phyloP scores from a whole-genome alignment of 495 filamentous ascomycete genomes.

The Daldinia bambusicola region DNA sequence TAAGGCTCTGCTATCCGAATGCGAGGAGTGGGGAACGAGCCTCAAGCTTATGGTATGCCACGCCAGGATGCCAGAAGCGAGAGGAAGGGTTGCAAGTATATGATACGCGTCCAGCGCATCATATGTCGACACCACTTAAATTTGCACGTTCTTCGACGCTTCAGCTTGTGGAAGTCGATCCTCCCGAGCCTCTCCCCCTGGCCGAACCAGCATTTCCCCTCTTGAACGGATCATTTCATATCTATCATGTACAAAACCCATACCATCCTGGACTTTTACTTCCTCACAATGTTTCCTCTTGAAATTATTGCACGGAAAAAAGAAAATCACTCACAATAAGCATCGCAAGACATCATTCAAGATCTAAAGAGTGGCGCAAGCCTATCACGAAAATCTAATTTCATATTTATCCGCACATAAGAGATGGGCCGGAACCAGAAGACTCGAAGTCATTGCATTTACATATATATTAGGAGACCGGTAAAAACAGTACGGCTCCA shows the following conservation, averaged over 20 bases:
- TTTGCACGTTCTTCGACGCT: slow-evolving; percentile 1
- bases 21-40: slow-evolving; percentile 83
- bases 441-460: slow-evolving; percentile 35
- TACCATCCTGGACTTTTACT: slow-evolving; percentile 16
- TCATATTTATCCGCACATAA: slow-evolving; percentile 22
- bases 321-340: slow-evolving; percentile 1
- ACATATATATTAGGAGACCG: slow-evolving; percentile 22
- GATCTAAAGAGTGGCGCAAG: slow-evolving; percentile 47
- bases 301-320: slow-evolving; percentile 13
- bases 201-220: not conserved
- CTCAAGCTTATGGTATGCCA: slow-evolving; percentile 92
- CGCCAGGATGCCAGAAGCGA: slow-evolving; percentile 65
- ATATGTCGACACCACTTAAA: not conserved
- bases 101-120: slow-evolving; percentile 35
- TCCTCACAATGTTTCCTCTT: slow-evolving; percentile 9
- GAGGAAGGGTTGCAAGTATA: slow-evolving; percentile 57
- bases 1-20: slow-evolving; percentile 79
- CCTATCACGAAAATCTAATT: slow-evolving; percentile 40
- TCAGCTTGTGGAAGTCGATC: not conserved
- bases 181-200: not conserved
- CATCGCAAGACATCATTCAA: slow-evolving; percentile 42
- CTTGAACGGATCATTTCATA: not conserved
- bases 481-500: slow-evolving; percentile 42
- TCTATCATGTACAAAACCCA: slow-evolving; percentile 23
- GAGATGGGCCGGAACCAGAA: slow-evolving; percentile 39